Evolutionary conservation across 2,329 filamentous ascomycete genomes (phyloP), one percentile per base, ranked within the genome.

Genomic region (Cladosporium oxysporum): DNA sequence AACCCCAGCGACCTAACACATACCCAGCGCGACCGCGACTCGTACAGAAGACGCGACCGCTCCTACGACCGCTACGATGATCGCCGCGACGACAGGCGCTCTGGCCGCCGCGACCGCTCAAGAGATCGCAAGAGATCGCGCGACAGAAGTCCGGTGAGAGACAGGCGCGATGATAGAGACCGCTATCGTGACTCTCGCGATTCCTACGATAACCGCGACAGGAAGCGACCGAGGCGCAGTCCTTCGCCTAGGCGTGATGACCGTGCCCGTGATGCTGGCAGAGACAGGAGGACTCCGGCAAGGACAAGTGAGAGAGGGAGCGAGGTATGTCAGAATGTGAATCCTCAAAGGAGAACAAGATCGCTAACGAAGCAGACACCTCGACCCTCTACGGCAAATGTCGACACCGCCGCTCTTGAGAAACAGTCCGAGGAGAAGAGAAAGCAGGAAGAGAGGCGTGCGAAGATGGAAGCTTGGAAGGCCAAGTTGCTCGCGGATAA

Each of bases 401-500:
- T 18, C 61, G 66, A 64, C 35, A 18, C 35, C 31, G 61, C 50
- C 14, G 50, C 33, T 16, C 58, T 64, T 16, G 71, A 66, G 31
- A 58, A 69, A 53, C 68, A 68, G 31, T 66, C 66, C 50, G 62
- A 67, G 50, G 66, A 69, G 67, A 62, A 31, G 64, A 66, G 16
- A 88, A 88, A 73, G 83, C 65, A 70, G 62, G 67, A 69, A 59
- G 91, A 94, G 77, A 84, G 91, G 69, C 83, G 93, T 52, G 91
- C 91, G 31, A 93, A 92, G 76, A 80, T 96, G 31, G 91, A 94
- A 76, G 91, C 91, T 66, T 97, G 93, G 93, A 97, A 97, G 80
- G 91, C 92, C 79, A 94, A 93, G 79, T 62, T 68, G 33, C 90
- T 92, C 76, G 83, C 90, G 71, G 89, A 90, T 72, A 86, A 85